phyloP scores from a whole-genome alignment of 202 grass and related monocot genomes.

The Setaria viridis region DNA sequence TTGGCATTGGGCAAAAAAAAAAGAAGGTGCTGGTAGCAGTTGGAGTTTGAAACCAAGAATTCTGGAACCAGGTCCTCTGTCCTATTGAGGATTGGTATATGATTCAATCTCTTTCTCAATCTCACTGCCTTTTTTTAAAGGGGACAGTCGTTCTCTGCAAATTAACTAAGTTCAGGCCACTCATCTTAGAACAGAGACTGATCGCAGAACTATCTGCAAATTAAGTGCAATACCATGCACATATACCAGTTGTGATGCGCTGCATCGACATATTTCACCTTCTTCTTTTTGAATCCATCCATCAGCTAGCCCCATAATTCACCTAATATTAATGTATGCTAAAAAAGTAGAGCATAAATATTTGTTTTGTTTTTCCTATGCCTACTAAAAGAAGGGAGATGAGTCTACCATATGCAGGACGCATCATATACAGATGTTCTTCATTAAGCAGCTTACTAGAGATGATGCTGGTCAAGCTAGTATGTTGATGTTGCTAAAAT shows the following conservation, averaged over 20 bases:
- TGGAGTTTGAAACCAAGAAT: constrained; percentile 41
- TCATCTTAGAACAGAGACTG: background rate
- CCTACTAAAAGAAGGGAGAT: background rate
- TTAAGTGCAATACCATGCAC: background rate
- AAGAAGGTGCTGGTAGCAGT: constrained; percentile 5
- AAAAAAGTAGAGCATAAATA: too few species aligned
- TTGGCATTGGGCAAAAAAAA: background rate
- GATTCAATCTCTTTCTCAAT: constrained; percentile 35
- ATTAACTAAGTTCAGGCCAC: background rate
- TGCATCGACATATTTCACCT: background rate
- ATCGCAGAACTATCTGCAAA: background rate
- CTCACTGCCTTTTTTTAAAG: constrained; percentile 21
- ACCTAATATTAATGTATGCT: background rate
- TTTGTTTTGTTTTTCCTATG: background rate
- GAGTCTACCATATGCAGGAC: background rate
- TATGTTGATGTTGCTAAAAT: background rate
- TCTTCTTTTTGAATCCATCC: background rate
- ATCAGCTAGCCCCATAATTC: background rate
- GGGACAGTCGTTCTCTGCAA: background rate
- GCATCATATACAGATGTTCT: background rate
- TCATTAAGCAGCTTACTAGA: background rate
- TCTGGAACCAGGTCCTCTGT: constrained; percentile 23
- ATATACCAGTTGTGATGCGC: background rate
- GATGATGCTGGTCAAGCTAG: background rate
- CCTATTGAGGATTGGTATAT: constrained; percentile 22